Percentiles rank a stretch among this genome's conserved stretches.
Conservation (phyloP, 345 rosid species). For the Reutealis trisperma region DNA sequence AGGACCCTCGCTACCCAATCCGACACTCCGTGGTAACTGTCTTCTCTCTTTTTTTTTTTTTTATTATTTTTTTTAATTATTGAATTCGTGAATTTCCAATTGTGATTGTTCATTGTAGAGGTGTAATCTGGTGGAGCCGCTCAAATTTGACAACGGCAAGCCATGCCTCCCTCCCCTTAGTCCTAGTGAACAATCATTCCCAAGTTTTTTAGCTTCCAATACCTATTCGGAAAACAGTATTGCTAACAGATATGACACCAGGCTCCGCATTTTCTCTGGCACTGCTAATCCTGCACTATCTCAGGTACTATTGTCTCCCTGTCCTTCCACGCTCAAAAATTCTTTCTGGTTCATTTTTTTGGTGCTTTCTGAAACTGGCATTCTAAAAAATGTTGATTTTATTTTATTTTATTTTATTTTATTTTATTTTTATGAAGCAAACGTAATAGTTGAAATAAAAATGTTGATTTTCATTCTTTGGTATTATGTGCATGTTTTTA, state of each 20-base stretch:
- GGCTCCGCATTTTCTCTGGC: conserved; percentile 88
- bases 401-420: neutral
- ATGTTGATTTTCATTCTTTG: too few relatives aligned
- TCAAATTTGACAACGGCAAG: conserved; percentile 56
- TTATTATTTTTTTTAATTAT: neutral
- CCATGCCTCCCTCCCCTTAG: conserved; percentile 47
- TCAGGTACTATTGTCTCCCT: conserved; percentile 46
- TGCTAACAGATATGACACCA: conserved; percentile 45
- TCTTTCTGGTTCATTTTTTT: too few relatives aligned
- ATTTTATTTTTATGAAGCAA: neutral
- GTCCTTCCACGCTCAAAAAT: neutral
- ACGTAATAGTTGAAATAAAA: too few relatives aligned
- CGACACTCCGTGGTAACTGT: conserved; percentile 38
- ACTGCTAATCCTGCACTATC: conserved; percentile 91
- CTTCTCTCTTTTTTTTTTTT: neutral
- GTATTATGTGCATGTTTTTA: too few relatives aligned
- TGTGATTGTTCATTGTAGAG: conserved; percentile 32
- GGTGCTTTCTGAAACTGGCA: neutral
- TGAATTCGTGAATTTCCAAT: neutral
- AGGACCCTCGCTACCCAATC: conserved; percentile 20
- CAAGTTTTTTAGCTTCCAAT: conserved; percentile 40
- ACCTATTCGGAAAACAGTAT: conserved; percentile 30
- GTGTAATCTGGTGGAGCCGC: conserved; percentile 65
- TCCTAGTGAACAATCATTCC: conserved; percentile 25
- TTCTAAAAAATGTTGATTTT: neutral